Percentiles rank a stretch among this genome's conserved stretches.
phyloP scores from a whole-genome alignment of 1,284 basidiomycete genomes.

The Vanrija sp. region DNA sequence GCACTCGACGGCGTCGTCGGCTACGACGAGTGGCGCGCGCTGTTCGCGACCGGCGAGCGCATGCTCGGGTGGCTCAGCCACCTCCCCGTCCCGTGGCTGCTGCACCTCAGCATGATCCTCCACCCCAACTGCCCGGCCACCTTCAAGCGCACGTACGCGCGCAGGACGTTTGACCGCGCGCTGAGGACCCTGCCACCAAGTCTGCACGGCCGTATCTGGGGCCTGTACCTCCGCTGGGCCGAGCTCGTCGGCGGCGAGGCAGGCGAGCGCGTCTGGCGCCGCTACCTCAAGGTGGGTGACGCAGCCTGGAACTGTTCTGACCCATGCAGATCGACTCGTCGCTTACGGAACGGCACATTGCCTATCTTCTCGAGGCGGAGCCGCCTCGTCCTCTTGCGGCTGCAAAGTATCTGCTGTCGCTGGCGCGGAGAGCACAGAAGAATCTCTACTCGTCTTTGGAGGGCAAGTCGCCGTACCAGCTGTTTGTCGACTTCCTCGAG shows the following conservation, averaged over 20 bases:
- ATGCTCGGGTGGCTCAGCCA: slow-evolving; percentile 84
- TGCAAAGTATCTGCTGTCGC: slow-evolving; percentile 78
- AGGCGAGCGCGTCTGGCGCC: slow-evolving; percentile 80
- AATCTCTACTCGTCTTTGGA: slow-evolving; percentile 85
- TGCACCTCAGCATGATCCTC: slow-evolving; percentile 84
- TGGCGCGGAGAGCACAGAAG: slow-evolving; percentile 76
- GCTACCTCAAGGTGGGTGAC: slow-evolving; percentile 67
- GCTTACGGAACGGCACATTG: slow-evolving; percentile 78
- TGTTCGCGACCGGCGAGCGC: slow-evolving; percentile 85
- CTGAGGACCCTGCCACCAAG: slow-evolving; percentile 90
- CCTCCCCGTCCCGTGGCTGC: slow-evolving; percentile 88
- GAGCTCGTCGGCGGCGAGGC: slow-evolving; percentile 79
- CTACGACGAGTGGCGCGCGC: slow-evolving; percentile 88
- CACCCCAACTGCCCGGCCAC: slow-evolving; percentile 84
- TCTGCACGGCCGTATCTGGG: slow-evolving; percentile 91
- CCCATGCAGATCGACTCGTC: slow-evolving; percentile 63
- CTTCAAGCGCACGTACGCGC: slow-evolving; percentile 83
- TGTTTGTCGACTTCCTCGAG: slow-evolving; percentile 89
- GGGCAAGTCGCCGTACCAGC: slow-evolving; percentile 91
- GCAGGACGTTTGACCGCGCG: slow-evolving; percentile 90
- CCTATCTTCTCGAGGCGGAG: slow-evolving; percentile 65
- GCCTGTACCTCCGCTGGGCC: slow-evolving; percentile 90
- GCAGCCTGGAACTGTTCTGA: too few relatives aligned
- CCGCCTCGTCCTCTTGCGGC: slow-evolving; percentile 86
- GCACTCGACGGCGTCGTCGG: slow-evolving; percentile 83